Conservation (phyloP, 352 stramenopile species). For the Globisporangium acanthophoron region DNA sequence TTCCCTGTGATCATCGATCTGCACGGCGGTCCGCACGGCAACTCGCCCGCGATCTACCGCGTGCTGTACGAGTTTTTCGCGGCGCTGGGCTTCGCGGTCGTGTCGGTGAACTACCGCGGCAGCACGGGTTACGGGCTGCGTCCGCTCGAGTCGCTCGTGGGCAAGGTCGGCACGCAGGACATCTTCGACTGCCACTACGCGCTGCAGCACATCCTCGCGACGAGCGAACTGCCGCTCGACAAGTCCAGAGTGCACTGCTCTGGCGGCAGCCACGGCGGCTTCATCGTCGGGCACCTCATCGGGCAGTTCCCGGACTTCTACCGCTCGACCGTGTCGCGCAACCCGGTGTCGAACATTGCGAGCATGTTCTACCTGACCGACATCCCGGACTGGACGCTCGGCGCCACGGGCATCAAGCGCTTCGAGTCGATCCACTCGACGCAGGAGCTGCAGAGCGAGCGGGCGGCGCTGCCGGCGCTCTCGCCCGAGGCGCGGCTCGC, state of each 20-base stretch:
- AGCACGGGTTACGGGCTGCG: constrained; percentile 91
- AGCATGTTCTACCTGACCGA: constrained; percentile 92
- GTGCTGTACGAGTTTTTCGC: constrained; percentile 88
- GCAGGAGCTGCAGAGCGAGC: constrained; percentile 33
- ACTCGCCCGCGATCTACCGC: constrained; percentile 83
- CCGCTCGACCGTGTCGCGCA: constrained; percentile 83
- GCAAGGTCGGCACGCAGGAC: constrained; percentile 89
- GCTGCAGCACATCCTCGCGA: constrained; percentile 62
- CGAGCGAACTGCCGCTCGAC: constrained; percentile 65
- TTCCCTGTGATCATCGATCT: constrained; percentile 81
- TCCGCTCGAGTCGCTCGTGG: constrained; percentile 87
- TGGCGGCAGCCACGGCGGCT: constrained; percentile 94
- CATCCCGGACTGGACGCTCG: constrained; percentile 96
- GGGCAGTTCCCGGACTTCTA: constrained; percentile 94
- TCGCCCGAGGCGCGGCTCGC: constrained; percentile 41
- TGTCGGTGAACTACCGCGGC: constrained; percentile 96
- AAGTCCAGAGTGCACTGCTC: constrained; percentile 84
- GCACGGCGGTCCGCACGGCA: constrained; percentile 92
- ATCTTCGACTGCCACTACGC: constrained; percentile 91
- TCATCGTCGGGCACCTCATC: constrained; percentile 91
- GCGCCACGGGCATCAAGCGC: constrained; percentile 70
- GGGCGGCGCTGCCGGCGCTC: constrained; percentile 25
- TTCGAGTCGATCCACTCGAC: constrained; percentile 86
- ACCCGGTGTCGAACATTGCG: constrained; percentile 94
- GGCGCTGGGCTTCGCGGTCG: constrained; percentile 84